A percentile compares a stretch with the other conserved stretches of the same genome.
Conservation (phyloP, 148 eudicot species). For the Amaranthus palmeri region DNA sequence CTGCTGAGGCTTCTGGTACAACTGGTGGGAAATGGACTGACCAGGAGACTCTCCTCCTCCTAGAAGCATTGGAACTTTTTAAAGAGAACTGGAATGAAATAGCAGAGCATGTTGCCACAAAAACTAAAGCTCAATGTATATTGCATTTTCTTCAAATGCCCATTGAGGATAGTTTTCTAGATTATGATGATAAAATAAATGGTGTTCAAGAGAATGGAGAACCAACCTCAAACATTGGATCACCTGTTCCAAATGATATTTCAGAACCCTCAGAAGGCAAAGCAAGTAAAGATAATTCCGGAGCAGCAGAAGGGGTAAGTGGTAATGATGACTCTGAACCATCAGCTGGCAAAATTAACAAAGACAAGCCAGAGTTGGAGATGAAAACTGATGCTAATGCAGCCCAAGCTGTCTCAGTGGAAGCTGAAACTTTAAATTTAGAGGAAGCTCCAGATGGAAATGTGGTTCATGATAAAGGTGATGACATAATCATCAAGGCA, state of each 20-base stretch:
- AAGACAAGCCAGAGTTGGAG: constrained; percentile 39
- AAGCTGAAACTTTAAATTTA: constrained; percentile 34
- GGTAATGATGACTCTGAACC: constrained; percentile 39
- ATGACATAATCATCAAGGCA: constrained; percentile 58
- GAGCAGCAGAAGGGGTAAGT: constrained; percentile 14
- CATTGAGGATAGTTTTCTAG: constrained; percentile 75
- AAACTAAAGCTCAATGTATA: constrained; percentile 95
- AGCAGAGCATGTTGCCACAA: constrained; percentile 98
- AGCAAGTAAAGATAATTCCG: constrained; percentile 21
- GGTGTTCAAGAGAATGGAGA: constrained; percentile 36
- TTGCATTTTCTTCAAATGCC: constrained; percentile 98
- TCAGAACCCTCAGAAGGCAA: constrained; percentile 42
- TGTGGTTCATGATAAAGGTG: constrained; percentile 29
- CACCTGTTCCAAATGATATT: constrained; percentile 39
- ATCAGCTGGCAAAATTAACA: constrained; percentile 26
- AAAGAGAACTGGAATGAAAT: constrained; percentile 99
- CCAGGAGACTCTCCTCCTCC: constrained; percentile 94
- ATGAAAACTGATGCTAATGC: constrained; percentile 26
- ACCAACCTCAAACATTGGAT: constrained; percentile 32
- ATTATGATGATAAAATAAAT: constrained; percentile 37
- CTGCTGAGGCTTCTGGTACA: constrained; percentile 83
- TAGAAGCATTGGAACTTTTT: constrained; percentile 89
- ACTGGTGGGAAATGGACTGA: constrained; percentile 98
- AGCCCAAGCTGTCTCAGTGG: constrained; percentile 37
- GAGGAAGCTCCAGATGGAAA: constrained; percentile 32